Base-by-base conservation (phyloP, 345 rosid genomes). In the Lagerstroemia speciosa region DNA sequence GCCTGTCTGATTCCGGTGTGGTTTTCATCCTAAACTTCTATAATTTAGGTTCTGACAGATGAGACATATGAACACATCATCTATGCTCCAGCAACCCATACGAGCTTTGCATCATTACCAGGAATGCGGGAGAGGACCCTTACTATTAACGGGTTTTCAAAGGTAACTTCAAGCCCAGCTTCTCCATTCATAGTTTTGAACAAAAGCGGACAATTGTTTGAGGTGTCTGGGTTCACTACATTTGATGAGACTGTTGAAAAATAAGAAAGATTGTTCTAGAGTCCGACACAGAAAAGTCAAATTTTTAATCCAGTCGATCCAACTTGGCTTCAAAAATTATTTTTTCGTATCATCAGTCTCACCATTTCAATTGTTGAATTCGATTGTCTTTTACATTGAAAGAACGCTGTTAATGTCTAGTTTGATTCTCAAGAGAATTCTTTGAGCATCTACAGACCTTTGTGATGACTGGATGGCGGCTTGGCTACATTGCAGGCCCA, bases 391-490 rank as follows among this genome's bases (percentile, higher is more conserved):
- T 7, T 38, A 14, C 43, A 38, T 38, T 38, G 43, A 38, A 38
- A 38, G 11, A 38, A 38, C 12, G 12, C 0, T 38, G 12, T 5
- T 38, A 38, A 38, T 7, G 43, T 38, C 43, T 38, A 1, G 6
- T 27, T 19, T 48, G 36, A 15, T 4, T 34, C 10, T 67, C 45
- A 33, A 14, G 58, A 27, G 34, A 48, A 64, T 40, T 66, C 34
- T 77, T 73, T 70, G 32, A 41, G 10, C 19, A 50, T 78, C 73
- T 83, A 24, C 75, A 91, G 99, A 93, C 99, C 68, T 94, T 88
- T 73, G 99, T 98, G 55, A 94, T 94, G 97, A 94, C 99, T 78
- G 98, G 99, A 32, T 94, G 99, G 99, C 85, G 99, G 53, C 97
- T 94, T 71, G 96, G 98, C 65, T 91, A 91, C 68, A 66, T 94